Conservation (phyloP, 805 yeast genomes). For the Candida quercuum region DNA sequence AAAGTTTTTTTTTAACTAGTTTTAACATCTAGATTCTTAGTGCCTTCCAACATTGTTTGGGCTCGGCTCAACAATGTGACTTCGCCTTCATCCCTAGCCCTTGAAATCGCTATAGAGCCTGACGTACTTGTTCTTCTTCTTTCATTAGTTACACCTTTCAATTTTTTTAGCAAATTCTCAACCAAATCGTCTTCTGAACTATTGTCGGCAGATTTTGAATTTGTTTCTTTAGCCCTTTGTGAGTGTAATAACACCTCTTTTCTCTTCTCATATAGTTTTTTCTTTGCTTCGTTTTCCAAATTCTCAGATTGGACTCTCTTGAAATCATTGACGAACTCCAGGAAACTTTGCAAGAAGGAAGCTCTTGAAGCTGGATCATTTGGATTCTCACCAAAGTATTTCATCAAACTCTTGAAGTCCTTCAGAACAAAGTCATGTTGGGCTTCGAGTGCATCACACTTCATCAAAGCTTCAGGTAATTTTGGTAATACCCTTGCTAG, state of each 20-base stretch:
- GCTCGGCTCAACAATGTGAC: conserved; percentile 19
- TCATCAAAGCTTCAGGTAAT: conserved; percentile 70
- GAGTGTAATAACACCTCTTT: conserved; percentile 42
- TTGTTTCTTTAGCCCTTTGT: conserved; percentile 15
- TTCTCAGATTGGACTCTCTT: conserved; percentile 79
- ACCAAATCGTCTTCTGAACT: conserved; percentile 39
- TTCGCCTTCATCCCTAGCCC: conserved; percentile 7
- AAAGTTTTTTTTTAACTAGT: not conserved
- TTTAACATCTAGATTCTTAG: conserved; percentile 8
- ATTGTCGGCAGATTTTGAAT: conserved; percentile 16
- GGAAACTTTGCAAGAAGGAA: conserved; percentile 72
- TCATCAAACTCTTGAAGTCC: conserved; percentile 70
- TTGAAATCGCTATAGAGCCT: conserved; percentile 6
- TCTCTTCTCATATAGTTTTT: conserved; percentile 68
- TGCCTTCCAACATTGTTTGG: conserved; percentile 22
- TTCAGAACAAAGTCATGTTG: conserved; percentile 57
- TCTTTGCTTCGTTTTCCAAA: conserved; percentile 75
- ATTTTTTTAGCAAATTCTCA: conserved; percentile 79
- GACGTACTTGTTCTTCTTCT: conserved; percentile 19
- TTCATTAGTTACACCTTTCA: conserved; percentile 72
- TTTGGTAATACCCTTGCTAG: conserved; percentile 55
- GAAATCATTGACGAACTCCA: conserved; percentile 74
- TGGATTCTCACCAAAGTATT: conserved; percentile 86
- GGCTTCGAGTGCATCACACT: conserved; percentile 57
- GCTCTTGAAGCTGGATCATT: conserved; percentile 60